phyloP scores from a whole-genome alignment of 495 filamentous ascomycete species.

The Hypoxylon fuscum region DNA sequence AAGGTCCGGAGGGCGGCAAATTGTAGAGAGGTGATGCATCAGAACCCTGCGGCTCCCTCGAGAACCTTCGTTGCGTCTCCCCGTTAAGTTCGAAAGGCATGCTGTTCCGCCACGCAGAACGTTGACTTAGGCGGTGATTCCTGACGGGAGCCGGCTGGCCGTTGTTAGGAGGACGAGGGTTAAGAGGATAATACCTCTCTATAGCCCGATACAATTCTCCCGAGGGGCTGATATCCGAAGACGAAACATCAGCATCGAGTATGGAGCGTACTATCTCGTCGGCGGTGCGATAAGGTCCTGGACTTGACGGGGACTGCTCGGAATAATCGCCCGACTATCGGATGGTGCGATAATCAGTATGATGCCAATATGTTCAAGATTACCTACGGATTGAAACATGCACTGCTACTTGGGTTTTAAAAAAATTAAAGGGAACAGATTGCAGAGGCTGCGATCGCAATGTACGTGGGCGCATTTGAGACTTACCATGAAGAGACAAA shows the following conservation, averaged over 20 bases:
- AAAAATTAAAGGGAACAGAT: too few species aligned
- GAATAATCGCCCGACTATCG: slow-evolving; percentile 70
- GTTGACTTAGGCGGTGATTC: slow-evolving; percentile 23
- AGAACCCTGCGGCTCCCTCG: slow-evolving; percentile 46
- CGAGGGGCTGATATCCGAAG: slow-evolving; percentile 49
- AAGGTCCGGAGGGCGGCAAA: slow-evolving; percentile 36
- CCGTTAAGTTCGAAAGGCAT: slow-evolving; percentile 52
- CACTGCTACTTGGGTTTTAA: too few species aligned
- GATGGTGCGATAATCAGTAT: slow-evolving; percentile 17
- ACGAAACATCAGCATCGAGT: slow-evolving; percentile 49
- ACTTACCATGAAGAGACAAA: slow-evolving; percentile 39
- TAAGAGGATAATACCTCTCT: slow-evolving; percentile 50
- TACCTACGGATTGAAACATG: too few species aligned
- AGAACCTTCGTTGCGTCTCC: slow-evolving; percentile 48
- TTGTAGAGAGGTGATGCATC: slow-evolving; percentile 37
- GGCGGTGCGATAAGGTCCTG: slow-evolving; percentile 46
- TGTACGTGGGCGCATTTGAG: slow-evolving; percentile 9
- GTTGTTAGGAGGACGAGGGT: slow-evolving; percentile 14
- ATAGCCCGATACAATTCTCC: slow-evolving; percentile 56
- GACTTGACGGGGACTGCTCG: slow-evolving; percentile 62
- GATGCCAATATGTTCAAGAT: not conserved
- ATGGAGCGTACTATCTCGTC: slow-evolving; percentile 52
- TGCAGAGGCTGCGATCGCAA: not conserved
- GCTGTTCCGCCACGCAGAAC: slow-evolving; percentile 31
- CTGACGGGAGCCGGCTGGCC: slow-evolving; percentile 35